These are phyloP conservation scores for Nigrospora oryzae DNA, from an alignment of 2,329 filamentous ascomycete species.

Conservation along the genomic window DNA sequence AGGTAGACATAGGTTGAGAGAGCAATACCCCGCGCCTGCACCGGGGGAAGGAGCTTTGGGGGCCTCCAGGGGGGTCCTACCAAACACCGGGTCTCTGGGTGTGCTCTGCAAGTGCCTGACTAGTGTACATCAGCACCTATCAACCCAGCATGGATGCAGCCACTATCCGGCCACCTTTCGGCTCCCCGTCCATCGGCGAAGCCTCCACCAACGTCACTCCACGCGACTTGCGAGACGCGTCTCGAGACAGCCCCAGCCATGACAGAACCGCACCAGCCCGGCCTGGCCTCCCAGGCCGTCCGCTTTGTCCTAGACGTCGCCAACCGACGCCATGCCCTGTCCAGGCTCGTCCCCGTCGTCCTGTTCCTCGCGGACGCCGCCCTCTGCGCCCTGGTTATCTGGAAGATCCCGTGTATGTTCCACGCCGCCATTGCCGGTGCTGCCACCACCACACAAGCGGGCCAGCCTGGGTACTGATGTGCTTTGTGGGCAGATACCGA, in stretches of 20 bases:
- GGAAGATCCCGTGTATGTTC: conserved; percentile 71
- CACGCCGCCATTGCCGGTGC: not conserved
- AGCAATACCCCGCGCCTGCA: too few relatives aligned
- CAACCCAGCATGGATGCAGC: too few relatives aligned
- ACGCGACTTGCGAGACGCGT: too few relatives aligned
- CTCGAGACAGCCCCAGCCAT: conserved; percentile 5
- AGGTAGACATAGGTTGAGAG: too few relatives aligned
- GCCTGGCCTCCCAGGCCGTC: conserved; percentile 16
- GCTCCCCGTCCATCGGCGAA: too few relatives aligned
- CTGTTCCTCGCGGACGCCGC: conserved; percentile 63
- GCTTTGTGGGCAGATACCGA: conserved; percentile 62
- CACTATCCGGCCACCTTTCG: too few relatives aligned
- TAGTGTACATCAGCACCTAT: too few relatives aligned
- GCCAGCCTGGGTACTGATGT: conserved; percentile 1
- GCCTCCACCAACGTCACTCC: too few relatives aligned
- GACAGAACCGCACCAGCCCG: conserved; percentile 11
- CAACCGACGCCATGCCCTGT: conserved; percentile 39
- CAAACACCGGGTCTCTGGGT: too few relatives aligned
- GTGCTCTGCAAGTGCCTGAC: too few relatives aligned
- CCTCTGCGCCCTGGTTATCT: conserved; percentile 67
- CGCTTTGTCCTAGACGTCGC: conserved; percentile 31
- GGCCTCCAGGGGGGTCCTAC: too few relatives aligned
- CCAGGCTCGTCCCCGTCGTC: conserved; percentile 43
- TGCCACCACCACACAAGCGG: not conserved
- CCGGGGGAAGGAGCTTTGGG: too few relatives aligned